Conservation (phyloP, 2,329 filamentous ascomycete species). For the Nakataea oryzae region DNA sequence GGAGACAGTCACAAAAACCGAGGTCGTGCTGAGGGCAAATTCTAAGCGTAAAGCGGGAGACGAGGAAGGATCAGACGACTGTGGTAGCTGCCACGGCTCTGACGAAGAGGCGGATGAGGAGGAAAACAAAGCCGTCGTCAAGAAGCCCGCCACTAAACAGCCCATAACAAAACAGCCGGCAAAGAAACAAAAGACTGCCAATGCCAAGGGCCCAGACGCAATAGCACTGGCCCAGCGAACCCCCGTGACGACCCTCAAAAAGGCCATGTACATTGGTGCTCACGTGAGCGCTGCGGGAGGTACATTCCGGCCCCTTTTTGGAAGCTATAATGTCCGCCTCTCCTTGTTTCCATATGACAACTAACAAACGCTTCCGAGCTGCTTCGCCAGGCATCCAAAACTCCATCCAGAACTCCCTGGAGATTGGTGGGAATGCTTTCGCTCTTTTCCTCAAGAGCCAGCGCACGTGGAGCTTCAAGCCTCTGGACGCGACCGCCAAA, state of each 20-base stretch:
- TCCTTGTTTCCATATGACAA: not conserved
- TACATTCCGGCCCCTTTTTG: conserved; percentile 21
- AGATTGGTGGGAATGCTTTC: conserved; percentile 86
- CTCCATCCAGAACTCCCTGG: conserved; percentile 62
- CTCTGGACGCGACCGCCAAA: conserved; percentile 57
- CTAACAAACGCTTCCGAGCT: not conserved
- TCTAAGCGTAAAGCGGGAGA: conserved; percentile 13
- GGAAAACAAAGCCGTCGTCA: conserved; percentile 24
- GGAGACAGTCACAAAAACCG: conserved; percentile 17
- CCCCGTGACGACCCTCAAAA: conserved; percentile 48
- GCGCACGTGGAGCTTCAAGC: conserved; percentile 83
- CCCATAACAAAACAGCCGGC: not conserved
- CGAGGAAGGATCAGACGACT: conserved; percentile 15
- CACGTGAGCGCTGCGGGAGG: conserved; percentile 88
- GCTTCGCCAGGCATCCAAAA: conserved; percentile 63
- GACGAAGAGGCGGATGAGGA: conserved; percentile 10
- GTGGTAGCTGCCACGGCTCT: conserved; percentile 8
- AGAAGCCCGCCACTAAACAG: too few species aligned
- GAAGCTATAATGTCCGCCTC: not conserved
- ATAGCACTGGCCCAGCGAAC: conserved; percentile 64
- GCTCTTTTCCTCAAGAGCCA: conserved; percentile 95
- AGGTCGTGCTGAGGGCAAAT: conserved; percentile 16
- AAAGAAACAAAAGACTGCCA: conserved; percentile 30
- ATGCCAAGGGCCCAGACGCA: conserved; percentile 26
- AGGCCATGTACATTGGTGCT: conserved; percentile 73